Conservation (phyloP, 768 basidiomycete genomes). For the Auriculariales sp. region DNA sequence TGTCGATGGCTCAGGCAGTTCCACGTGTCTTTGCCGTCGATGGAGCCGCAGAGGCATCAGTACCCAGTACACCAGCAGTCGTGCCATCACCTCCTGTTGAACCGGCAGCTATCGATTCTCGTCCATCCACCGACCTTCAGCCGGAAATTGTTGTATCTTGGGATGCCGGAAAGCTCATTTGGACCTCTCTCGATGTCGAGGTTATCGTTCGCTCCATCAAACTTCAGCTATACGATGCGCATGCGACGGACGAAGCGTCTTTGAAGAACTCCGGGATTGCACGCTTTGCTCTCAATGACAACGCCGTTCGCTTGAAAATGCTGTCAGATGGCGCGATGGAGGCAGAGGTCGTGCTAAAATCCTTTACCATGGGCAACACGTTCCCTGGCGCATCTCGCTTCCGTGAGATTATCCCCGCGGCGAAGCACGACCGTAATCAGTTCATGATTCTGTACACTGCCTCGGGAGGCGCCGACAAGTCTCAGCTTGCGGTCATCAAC, state of each 20-base stretch:
- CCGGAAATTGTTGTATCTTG: slow-evolving; percentile 39
- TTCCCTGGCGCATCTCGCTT: slow-evolving; percentile 70
- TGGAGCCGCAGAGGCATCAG: slow-evolving; percentile 17
- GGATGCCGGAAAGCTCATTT: slow-evolving; percentile 19
- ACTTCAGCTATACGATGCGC: slow-evolving; percentile 71
- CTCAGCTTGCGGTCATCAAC: slow-evolving; percentile 67
- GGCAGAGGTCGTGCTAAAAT: slow-evolving; percentile 75
- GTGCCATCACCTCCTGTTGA: slow-evolving; percentile 6
- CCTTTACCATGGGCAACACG: slow-evolving; percentile 85
- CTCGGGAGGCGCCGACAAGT: slow-evolving; percentile 39
- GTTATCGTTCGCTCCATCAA: slow-evolving; percentile 59
- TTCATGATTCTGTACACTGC: slow-evolving; percentile 86
- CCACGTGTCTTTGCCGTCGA: slow-evolving; percentile 47
- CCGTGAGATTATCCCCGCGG: slow-evolving; percentile 89
- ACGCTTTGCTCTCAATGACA: slow-evolving; percentile 70
- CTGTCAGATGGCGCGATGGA: slow-evolving; percentile 75
- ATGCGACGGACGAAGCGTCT: slow-evolving; percentile 38
- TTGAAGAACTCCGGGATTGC: slow-evolving; percentile 72
- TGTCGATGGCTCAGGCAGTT: slow-evolving; percentile 52
- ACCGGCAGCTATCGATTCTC: slow-evolving; percentile 12
- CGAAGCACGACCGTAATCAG: slow-evolving; percentile 75
- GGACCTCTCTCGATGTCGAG: slow-evolving; percentile 59
- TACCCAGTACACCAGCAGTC: slow-evolving; percentile 8
- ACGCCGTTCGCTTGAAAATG: slow-evolving; percentile 63
- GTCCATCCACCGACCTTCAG: slow-evolving; percentile 21